A percentile compares a stretch with the other conserved stretches of the same genome.
phyloP scores from a whole-genome alignment of 257 asterid genomes.

The Rauvolfia tetraphylla region DNA sequence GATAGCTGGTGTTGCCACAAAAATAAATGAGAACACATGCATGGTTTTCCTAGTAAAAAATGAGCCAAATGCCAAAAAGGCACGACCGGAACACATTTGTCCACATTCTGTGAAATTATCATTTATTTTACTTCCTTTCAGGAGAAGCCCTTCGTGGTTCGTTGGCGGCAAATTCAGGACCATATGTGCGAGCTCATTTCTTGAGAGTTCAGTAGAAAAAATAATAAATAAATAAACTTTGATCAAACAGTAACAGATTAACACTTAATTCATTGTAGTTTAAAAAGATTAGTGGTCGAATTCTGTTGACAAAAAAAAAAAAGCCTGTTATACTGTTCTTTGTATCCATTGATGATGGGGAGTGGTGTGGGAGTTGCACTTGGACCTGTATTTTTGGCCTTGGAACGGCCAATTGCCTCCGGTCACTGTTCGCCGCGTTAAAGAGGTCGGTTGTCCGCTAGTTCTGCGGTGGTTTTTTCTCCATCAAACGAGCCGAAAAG shows the following conservation, averaged over 20 bases:
- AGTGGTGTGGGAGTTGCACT: slow-evolving; percentile 7
- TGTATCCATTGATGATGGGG: slow-evolving; percentile 2
- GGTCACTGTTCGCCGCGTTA: slow-evolving; percentile 24
- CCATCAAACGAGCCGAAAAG: not conserved
- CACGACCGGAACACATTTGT: slow-evolving; percentile 34
- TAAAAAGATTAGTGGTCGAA: too few species aligned
- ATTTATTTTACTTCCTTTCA: slow-evolving; percentile 3
- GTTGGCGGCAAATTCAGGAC: not conserved
- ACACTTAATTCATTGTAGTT: too few species aligned
- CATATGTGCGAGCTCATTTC: not conserved
- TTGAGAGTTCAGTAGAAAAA: too few species aligned
- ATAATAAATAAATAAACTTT: too few species aligned
- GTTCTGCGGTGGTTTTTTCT: slow-evolving; percentile 10
- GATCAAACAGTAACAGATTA: too few species aligned
- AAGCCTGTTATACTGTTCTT: too few species aligned
- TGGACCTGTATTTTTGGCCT: slow-evolving; percentile 11
- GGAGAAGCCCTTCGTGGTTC: not conserved
- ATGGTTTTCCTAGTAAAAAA: slow-evolving; percentile 18
- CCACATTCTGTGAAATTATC: slow-evolving; percentile 37
- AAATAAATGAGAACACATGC: slow-evolving; percentile 52
- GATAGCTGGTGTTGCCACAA: not conserved
- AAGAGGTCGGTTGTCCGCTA: slow-evolving; percentile 39
- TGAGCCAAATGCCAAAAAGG: slow-evolving; percentile 14
- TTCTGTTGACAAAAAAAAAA: too few species aligned
- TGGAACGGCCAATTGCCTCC: slow-evolving; percentile 20